A percentile compares a stretch with the other conserved stretches of the same genome.
Conservation (phyloP, 139 green algal species). For the Chlorella sp. region DNA sequence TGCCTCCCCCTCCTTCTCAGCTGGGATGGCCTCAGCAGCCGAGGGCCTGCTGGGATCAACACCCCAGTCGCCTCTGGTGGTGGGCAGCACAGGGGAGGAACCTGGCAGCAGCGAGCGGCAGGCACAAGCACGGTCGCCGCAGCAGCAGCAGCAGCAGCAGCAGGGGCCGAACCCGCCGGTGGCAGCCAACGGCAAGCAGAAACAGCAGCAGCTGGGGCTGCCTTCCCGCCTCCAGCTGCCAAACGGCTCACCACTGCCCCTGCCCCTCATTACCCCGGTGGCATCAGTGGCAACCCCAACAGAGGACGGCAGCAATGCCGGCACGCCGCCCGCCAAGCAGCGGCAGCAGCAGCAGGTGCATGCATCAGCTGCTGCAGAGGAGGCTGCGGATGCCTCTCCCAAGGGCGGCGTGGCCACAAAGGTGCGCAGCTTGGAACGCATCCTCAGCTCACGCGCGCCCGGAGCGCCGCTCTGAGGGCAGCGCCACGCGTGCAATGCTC, state of each 20-base stretch:
- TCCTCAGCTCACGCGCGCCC: neutral
- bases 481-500: no score
- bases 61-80: neutral
- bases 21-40: neutral
- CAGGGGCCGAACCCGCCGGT: neutral
- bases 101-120: neutral
- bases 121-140: neutral
- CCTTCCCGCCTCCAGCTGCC: neutral
- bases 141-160: neutral
- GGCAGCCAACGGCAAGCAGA: neutral
- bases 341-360: neutral
- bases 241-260: neutral
- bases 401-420: neutral
- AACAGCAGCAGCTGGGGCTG: neutral
- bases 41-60: neutral
- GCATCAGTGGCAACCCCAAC: no score
- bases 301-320: neutral
- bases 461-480: no score
- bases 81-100: neutral
- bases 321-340: neutral
- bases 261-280: constrained; percentile 29
- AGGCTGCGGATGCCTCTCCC: neutral
- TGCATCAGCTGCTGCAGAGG: neutral
- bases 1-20: constrained; percentile 7
- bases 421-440: constrained; percentile 9